These are phyloP conservation scores for Starmerella floris DNA, from an alignment of 805 yeast genomes.

Conservation along the genomic window DNA sequence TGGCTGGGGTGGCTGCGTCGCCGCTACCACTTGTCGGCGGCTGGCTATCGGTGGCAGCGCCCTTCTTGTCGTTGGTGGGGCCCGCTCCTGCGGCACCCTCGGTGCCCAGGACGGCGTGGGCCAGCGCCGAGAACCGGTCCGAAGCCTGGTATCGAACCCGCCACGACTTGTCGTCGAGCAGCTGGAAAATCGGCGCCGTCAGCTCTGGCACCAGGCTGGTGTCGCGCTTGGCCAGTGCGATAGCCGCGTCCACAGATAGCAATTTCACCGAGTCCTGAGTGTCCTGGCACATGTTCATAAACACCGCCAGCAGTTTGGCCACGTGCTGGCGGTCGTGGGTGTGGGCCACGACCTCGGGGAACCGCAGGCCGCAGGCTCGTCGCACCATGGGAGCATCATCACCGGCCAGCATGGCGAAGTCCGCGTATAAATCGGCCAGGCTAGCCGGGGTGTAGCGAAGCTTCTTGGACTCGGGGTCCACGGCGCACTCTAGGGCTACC, in stretches of 20 bases:
- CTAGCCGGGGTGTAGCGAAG: not conserved
- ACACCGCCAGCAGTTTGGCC: constrained; percentile 71
- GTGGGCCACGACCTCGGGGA: constrained; percentile 60
- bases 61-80: not conserved
- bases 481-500: constrained; percentile 33
- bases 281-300: constrained; percentile 61
- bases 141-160: constrained; percentile 97
- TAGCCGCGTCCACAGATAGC: constrained; percentile 73
- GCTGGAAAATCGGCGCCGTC: constrained; percentile 41
- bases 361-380: constrained; percentile 77
- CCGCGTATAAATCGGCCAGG: constrained; percentile 42
- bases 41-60: not conserved
- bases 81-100: constrained; percentile 35
- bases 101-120: constrained; percentile 37
- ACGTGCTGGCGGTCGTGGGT: constrained; percentile 26
- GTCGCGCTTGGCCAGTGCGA: constrained; percentile 48
- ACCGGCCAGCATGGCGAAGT: constrained; percentile 56
- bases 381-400: constrained; percentile 98
- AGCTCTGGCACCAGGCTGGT: constrained; percentile 20
- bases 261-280: constrained; percentile 92
- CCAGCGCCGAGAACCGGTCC: constrained; percentile 71
- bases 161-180: constrained; percentile 88
- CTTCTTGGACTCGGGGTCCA: constrained; percentile 19
- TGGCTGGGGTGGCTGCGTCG: constrained; percentile 30
- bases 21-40: not conserved